Percentiles rank a stretch among this genome's conserved stretches.
phyloP scores from a whole-genome alignment of 306 rosid genomes.

The Vigna reflexopilosa region DNA sequence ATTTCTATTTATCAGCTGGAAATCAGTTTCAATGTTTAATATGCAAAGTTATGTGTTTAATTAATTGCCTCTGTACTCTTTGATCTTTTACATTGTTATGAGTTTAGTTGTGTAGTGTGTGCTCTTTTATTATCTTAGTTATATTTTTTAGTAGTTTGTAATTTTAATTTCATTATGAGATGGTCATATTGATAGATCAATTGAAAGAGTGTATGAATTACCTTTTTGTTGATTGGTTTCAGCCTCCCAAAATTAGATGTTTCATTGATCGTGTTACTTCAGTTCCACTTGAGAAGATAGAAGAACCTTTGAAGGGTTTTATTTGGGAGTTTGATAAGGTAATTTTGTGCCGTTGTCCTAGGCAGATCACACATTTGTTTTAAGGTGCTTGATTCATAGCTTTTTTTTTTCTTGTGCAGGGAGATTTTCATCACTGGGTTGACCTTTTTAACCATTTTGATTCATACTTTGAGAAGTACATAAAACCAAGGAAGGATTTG shows the following conservation, averaged over 20 bases:
- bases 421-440: constrained; percentile 99
- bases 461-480: constrained; percentile 93
- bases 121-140: constrained; percentile 1
- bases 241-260: constrained; percentile 92
- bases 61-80: constrained; percentile 15
- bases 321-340: constrained; percentile 98
- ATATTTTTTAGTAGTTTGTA: constrained; percentile 10
- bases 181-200: constrained; percentile 19
- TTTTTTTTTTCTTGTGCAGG: constrained; percentile 65
- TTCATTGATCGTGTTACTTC: constrained; percentile 80
- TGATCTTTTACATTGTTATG: constrained; percentile 2
- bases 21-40: constrained; percentile 24
- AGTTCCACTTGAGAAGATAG: constrained; percentile 87
- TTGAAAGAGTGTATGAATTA: constrained; percentile 32
- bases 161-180: constrained; percentile 8
- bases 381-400: constrained; percentile 49
- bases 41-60: constrained; percentile 1
- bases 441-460: constrained; percentile 96
- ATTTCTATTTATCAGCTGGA: constrained; percentile 15
- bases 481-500: constrained; percentile 92
- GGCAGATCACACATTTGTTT: constrained; percentile 20
- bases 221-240: constrained; percentile 50
- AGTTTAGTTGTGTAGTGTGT: background rate
- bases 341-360: constrained; percentile 42
- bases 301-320: constrained; percentile 83